Evolutionary conservation across 768 basidiomycete genomes (phyloP).

Genomic region (Udeniomyces megalosporus): DNA sequence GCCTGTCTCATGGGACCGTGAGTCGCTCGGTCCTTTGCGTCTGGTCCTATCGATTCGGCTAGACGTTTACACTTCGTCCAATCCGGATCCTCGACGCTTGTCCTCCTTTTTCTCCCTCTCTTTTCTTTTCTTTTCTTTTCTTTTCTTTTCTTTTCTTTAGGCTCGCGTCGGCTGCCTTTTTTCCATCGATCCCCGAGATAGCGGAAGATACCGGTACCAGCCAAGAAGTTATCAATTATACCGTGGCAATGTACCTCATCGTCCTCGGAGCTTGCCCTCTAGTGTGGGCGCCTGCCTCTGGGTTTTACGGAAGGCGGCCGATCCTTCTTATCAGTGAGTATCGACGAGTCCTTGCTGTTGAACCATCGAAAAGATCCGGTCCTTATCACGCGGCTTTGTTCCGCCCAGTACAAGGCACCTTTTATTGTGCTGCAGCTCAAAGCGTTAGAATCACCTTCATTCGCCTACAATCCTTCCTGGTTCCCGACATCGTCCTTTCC

Average conservation of each 20-base stretch:
- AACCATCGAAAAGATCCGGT: no score
- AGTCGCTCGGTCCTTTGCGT: neutral
- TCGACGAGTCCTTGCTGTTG: no score
- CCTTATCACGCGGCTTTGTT: no score
- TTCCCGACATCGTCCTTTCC: neutral
- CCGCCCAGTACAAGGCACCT: no score
- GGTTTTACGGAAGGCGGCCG: constrained; percentile 47
- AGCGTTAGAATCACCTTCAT: neutral
- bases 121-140: no score
- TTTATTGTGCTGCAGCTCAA: no score
- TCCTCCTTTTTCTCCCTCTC: no score
- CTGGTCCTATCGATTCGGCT: neutral
- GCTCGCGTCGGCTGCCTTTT: neutral
- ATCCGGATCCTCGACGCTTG: neutral
- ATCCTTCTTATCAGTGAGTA: constrained; percentile 33
- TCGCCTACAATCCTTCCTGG: neutral
- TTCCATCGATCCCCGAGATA: constrained; percentile 28
- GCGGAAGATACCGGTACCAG: constrained; percentile 48
- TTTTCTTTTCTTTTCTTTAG: no score
- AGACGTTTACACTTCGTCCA: no score
- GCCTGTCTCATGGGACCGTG: constrained; percentile 49
- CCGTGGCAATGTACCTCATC: constrained; percentile 36
- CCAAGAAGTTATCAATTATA: constrained; percentile 36
- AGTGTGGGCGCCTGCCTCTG: constrained; percentile 40
- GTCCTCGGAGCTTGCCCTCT: constrained; percentile 37